Percentiles rank a stretch among this genome's conserved stretches.
Conservation (phyloP, 768 basidiomycete genomes). For the Russula brevipes region DNA sequence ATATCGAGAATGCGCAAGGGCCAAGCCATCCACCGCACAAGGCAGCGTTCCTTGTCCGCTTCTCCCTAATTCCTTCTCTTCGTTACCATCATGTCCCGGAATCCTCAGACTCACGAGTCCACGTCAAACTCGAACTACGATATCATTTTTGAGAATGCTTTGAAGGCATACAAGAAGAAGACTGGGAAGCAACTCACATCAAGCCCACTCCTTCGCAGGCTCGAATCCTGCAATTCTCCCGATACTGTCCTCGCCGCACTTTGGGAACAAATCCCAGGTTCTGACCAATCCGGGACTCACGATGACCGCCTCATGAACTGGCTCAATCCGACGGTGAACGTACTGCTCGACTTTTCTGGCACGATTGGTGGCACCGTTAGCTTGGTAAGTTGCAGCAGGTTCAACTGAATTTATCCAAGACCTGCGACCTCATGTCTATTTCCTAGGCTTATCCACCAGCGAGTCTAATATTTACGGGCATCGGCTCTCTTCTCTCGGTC, state of each 20-base stretch:
- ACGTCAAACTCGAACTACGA: too few species aligned
- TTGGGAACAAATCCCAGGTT: neutral
- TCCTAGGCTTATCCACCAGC: neutral
- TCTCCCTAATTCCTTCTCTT: too few species aligned
- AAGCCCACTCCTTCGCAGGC: neutral
- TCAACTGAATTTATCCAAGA: neutral
- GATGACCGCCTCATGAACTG: neutral
- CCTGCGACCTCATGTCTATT: neutral
- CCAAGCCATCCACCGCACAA: too few species aligned
- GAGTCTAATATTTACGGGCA: neutral
- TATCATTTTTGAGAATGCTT: too few species aligned
- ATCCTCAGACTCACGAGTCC: too few species aligned
- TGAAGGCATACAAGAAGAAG: too few species aligned
- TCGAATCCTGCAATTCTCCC: neutral
- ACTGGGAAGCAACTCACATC: too few species aligned
- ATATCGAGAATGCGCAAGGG: too few species aligned
- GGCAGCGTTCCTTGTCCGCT: too few species aligned
- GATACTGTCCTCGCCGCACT: neutral
- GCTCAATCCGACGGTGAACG: neutral
- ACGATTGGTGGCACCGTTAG: neutral
- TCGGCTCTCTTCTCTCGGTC: neutral
- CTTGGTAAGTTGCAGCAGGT: neutral
- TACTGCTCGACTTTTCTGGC: neutral
- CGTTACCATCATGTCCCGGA: too few species aligned
- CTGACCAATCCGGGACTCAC: neutral